Evolutionary conservation across 2,329 filamentous ascomycete genomes (phyloP), one percentile per base, ranked within the genome.

Genomic region (Paramyrothecium sp.): DNA sequence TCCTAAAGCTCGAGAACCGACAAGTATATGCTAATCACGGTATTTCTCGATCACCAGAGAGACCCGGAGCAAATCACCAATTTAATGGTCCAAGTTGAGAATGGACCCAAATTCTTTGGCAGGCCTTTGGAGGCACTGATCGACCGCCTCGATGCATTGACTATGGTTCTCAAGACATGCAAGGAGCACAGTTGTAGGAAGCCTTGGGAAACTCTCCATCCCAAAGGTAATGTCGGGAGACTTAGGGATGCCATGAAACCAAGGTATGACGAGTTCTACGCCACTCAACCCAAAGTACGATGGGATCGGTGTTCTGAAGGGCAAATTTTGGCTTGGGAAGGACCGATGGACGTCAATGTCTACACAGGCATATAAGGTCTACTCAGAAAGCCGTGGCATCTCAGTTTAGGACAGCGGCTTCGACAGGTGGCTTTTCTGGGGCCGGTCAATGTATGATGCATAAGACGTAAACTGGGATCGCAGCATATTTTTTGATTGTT

Each of bases 121-220:
- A 61, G 67, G 11, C 64, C 72, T 16, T 61, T 79, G 2, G 55
- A 67, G 13, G 75, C 77, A 57, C 71, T 84, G 2, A 64, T 79
- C 13, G 69, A 74, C n/a, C 78, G 83, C 7, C 75, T 88, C 1
- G 84, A 88, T 61, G 75, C 84, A 2, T 74, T 88, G 2, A 73
- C 87, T 16, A 74, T 87, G 54, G 82, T 86, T 2, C 76, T 84
- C 51, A 88, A 88, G 72, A 82, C 81, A 2, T 88, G 85, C 72
- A 79, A 81, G 65, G 80, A 75, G 2, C 62, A 70, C 3, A 74
- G 76, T 0, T 88, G 85, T 64, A 71, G 77, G 5, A 69, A 77
- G 34, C 85, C 85, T 0, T 88, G 85, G 85, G 67, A 70, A 7
- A 74, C 77, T 1, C 71, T 87, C 13, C 83, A 87, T 63, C 83